Conservation (phyloP, 176 grass and related monocot genomes). For the Ensete glaucum region DNA sequence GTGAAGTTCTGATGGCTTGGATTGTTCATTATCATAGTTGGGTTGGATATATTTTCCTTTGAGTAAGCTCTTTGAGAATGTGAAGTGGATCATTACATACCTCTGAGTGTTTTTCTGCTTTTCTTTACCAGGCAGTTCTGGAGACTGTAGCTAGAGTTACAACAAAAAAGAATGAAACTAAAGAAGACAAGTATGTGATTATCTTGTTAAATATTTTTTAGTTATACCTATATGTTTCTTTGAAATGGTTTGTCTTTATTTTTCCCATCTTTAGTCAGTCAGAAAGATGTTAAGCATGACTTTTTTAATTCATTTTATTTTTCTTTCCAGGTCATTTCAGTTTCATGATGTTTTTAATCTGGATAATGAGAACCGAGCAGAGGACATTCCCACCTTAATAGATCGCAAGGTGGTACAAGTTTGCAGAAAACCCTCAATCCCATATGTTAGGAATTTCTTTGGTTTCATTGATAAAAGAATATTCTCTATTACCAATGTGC, state of each 20-base stretch:
- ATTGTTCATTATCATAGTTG: not conserved
- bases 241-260: not conserved
- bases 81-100: not conserved
- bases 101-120: not conserved
- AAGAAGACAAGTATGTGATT: slow-evolving; percentile 82
- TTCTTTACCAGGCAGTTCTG: slow-evolving; percentile 52
- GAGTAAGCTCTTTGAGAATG: not conserved
- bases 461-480: not conserved
- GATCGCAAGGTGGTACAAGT: slow-evolving; percentile 58
- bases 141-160: slow-evolving; percentile 94
- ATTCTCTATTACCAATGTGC: not conserved
- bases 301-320: slow-evolving; percentile 25
- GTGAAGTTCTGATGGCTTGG: not conserved
- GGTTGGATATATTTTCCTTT: not conserved
- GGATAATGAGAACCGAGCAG: slow-evolving; percentile 66
- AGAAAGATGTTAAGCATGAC: no score
- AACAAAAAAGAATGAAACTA: slow-evolving; percentile 97
- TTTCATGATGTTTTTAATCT: slow-evolving; percentile 96
- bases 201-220: slow-evolving; percentile 1
- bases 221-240: not conserved
- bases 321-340: slow-evolving; percentile 58
- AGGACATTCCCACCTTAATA: slow-evolving; percentile 94
- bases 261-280: not conserved
- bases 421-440: not conserved
- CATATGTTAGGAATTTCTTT: not conserved